Conservation (phyloP, 129 eudicot species). For the Flaveria linearis region DNA sequence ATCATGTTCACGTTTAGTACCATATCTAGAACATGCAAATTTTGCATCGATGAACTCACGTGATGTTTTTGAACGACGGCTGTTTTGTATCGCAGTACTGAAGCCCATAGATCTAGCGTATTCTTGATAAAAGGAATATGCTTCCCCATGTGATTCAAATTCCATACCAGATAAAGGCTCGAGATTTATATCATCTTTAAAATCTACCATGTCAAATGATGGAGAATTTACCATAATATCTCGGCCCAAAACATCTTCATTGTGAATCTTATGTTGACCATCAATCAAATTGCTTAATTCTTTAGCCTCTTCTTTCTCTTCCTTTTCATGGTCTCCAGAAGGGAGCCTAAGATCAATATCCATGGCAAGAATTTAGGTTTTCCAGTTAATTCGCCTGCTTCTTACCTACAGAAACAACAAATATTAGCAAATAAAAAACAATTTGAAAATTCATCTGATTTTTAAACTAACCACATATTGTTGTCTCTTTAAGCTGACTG, state of each 20-base stretch:
- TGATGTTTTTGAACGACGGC: conserved; percentile 87
- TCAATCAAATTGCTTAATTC: conserved; percentile 51
- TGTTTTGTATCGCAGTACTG: conserved; percentile 84
- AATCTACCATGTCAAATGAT: conserved; percentile 49
- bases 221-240: conserved; percentile 26
- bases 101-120: conserved; percentile 91
- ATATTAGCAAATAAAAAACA: conserved; percentile 18
- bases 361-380: conserved; percentile 45
- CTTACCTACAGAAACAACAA: conserved; percentile 34
- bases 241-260: conserved; percentile 45
- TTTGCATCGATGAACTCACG: conserved; percentile 94
- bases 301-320: conserved; percentile 56
- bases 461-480: neutral
- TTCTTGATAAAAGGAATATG: conserved; percentile 92
- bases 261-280: conserved; percentile 57
- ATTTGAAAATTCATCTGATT: neutral
- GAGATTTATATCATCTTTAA: conserved; percentile 65
- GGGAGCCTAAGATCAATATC: conserved; percentile 94
- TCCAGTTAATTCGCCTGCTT: conserved; percentile 15
- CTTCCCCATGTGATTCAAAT: conserved; percentile 89
- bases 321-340: conserved; percentile 79
- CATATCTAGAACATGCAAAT: conserved; percentile 95
- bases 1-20: conserved; percentile 92
- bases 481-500: neutral
- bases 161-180: conserved; percentile 97